A percentile compares a stretch with the other conserved stretches of the same genome.
Conservation (phyloP, 352 stramenopile species). For the Plasmopara muralis region DNA sequence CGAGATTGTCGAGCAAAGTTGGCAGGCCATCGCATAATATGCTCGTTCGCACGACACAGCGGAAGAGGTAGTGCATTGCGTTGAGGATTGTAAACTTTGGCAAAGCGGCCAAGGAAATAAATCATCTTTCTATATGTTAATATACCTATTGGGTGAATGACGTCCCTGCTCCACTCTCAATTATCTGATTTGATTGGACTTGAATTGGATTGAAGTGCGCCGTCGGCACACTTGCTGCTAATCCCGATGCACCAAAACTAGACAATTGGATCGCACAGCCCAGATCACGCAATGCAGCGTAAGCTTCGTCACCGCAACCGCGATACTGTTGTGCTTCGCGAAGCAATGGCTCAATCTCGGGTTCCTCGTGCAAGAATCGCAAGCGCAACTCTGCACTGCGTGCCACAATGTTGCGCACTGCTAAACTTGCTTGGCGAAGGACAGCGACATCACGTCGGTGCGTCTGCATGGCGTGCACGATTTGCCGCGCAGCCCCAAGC, state of each 20-base stretch:
- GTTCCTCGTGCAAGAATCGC: constrained; percentile 60
- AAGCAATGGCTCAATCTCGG: constrained; percentile 53
- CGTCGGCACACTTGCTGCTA: constrained; percentile 9
- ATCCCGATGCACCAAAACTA: constrained; percentile 34
- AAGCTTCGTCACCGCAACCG: constrained; percentile 70
- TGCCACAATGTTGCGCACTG: constrained; percentile 75
- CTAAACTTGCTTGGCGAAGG: constrained; percentile 68
- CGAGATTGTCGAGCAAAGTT: constrained; percentile 99
- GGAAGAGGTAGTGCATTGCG: no score
- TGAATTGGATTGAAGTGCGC: constrained; percentile 67
- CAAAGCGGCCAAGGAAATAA: no score
- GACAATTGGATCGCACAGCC: constrained; percentile 66
- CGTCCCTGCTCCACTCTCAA: neutral
- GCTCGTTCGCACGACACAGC: constrained; percentile 4
- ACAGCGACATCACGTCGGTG: constrained; percentile 40
- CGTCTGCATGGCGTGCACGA: constrained; percentile 49
- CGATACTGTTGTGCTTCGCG: constrained; percentile 54
- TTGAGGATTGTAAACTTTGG: no score
- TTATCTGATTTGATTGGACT: constrained; percentile 44
- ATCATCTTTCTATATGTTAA: no score
- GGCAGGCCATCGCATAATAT: constrained; percentile 80
- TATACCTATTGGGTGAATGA: no score
- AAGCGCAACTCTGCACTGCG: constrained; percentile 47
- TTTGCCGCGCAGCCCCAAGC: constrained; percentile 33
- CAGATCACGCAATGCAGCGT: constrained; percentile 66